Percentiles rank a stretch among this genome's conserved stretches.
phyloP scores from a whole-genome alignment of 371 early-diverging fungal genomes.

The Zychaea mexicana region DNA sequence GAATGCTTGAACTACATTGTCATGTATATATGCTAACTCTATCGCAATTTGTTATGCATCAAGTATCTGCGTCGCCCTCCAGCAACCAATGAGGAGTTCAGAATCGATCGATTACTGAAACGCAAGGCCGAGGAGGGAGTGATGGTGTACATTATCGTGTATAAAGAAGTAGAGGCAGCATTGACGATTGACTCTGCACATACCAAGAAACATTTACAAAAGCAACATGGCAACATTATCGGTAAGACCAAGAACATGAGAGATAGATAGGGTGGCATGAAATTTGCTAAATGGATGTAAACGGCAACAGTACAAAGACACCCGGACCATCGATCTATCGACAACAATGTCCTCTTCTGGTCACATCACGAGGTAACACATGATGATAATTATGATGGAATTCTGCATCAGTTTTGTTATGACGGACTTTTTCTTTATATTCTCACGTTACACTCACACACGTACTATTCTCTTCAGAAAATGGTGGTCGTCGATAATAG shows the following conservation, averaged over 20 bases:
- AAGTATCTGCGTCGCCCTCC: constrained; percentile 84
- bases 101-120: constrained; percentile 84
- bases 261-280: neutral
- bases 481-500: constrained; percentile 70
- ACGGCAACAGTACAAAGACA: constrained; percentile 59
- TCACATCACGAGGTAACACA: constrained; percentile 17
- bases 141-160: constrained; percentile 86
- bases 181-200: constrained; percentile 80
- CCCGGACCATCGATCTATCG: constrained; percentile 56
- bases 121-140: constrained; percentile 89
- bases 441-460: neutral
- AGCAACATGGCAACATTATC: constrained; percentile 81
- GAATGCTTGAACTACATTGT: too few species aligned
- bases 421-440: neutral
- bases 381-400: neutral
- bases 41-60: neutral
- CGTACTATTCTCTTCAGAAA: constrained; percentile 47
- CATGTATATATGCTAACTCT: neutral
- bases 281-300: constrained; percentile 4
- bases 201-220: constrained; percentile 77
- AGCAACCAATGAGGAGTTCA: constrained; percentile 67
- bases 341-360: constrained; percentile 12
- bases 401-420: neutral
- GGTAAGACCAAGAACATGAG: constrained; percentile 25
- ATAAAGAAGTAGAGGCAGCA: constrained; percentile 86